Evolutionary conservation across 2,329 filamentous ascomycete species (phyloP), one percentile per base, ranked within the genome.

Genomic region (Hypoxylon sp.): DNA sequence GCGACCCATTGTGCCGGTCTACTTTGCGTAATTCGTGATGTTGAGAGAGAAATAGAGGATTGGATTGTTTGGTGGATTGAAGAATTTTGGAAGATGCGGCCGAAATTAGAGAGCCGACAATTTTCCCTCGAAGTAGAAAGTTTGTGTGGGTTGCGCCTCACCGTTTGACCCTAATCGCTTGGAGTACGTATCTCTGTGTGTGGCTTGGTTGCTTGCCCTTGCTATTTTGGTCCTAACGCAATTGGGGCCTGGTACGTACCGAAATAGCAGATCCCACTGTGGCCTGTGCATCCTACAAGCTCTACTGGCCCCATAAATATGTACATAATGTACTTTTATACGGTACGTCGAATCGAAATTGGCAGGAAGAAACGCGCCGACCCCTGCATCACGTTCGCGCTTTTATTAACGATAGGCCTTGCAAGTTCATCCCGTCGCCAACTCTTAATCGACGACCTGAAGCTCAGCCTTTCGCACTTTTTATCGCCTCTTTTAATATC

Each of bases 1-100:
- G 77, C 77, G 77, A 79, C 77, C 77, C 77, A 79, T 79, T 68
- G 60, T 79, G 75, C 25, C 70, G 77, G 77, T 77, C 76, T 78
- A 75, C 51, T 75, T 61, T 73, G 75, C 77, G 76, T 73, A 77
- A 79, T 75, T 77, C 75, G 77, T 70, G 72, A 64, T 75, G 76
- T 64, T 77, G 73, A 71, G 65, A 72, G 69, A 73, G 68, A 67
- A 44, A 71, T 73, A 63, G 70, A 74, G 67, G 69, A 61, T 77
- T 65, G 61, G 51, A 40, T 61, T 66, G 30, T 71, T 72, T 64
- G 33, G 64, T 51, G 67, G 61, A 66, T 70, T 66, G 55, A 63
- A 61, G 66, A 71, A 71, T 76, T 74, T 72, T 73, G 65, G 64
- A 55, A 70, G 56, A 68, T 61, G 63, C 62, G 61, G 64, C 66